These are phyloP conservation scores for Mycena filopes DNA, from an alignment of 768 basidiomycete genomes.

Conservation along the genomic window DNA sequence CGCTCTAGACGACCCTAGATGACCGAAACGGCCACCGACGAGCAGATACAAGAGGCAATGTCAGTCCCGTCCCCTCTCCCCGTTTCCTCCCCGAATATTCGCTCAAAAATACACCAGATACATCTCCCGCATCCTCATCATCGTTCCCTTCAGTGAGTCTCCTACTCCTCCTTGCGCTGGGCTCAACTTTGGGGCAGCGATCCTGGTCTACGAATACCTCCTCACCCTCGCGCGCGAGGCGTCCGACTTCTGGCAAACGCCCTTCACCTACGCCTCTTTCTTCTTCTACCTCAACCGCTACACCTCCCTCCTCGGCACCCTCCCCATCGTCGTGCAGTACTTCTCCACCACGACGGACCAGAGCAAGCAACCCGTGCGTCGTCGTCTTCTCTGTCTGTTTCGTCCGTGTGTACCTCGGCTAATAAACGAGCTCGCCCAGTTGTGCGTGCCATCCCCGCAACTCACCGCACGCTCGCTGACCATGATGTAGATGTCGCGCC, in stretches of 20 bases:
- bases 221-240: constrained; percentile 57
- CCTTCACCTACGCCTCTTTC: constrained; percentile 44
- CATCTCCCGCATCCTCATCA: constrained; percentile 26
- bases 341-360: constrained; percentile 45
- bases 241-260: constrained; percentile 53
- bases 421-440: no score
- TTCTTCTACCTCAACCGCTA: constrained; percentile 58
- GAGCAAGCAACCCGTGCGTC: constrained; percentile 41
- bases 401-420: no score
- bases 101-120: constrained; percentile 1
- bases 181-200: constrained; percentile 42
- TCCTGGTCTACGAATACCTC: constrained; percentile 58
- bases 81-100: neutral
- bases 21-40: constrained; percentile 6
- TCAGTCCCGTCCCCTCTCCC: neutral
- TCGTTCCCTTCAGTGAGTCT: constrained; percentile 43
- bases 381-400: constrained; percentile 1
- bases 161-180: neutral
- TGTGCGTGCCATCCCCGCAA: no score
- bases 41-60: constrained; percentile 19
- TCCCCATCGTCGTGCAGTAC: constrained; percentile 47
- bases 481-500: constrained; percentile 38
- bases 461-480: constrained; percentile 6
- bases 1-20: constrained; percentile 15
- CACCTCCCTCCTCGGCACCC: constrained; percentile 48